Base-by-base conservation (phyloP, 768 basidiomycete genomes). In the Macrolepiota dolichaula region DNA sequence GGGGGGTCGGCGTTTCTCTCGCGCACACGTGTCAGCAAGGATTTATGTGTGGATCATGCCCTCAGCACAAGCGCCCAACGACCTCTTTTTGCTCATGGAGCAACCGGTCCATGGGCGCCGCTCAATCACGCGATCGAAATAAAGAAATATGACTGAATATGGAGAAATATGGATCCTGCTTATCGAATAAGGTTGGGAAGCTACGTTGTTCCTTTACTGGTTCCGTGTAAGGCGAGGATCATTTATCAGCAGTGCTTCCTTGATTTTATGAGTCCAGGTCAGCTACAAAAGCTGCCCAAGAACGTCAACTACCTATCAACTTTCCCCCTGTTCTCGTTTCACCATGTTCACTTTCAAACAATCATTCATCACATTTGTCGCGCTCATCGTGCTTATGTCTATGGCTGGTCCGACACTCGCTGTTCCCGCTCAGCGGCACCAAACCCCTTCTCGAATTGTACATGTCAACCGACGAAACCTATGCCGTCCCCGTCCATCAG, bases 331-430 rank as follows among this genome's bases (percentile, higher is more conserved):
- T 47, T 49, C 42, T 63, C 53, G 46, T 55, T 51, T 32, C 4
- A 13, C 57, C 35, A 67, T 70, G 67, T 58, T 57, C 51, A 37
- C 36, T 22, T 57, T 63, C 51, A 64, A 59, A 22, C 15, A 32
- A 7, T 53, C 11, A 51, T 64, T 27, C 7, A 7, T 32, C 7
- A 32, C 29, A 32, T 32, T 32, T 7, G 40, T 64, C 25, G 40
- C 66, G 22, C 59, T 66, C 29, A 58, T 71, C 27, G 50, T 59
- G 51, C 64, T 68, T 65, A 64, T 46, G 12, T 63, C 59, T 35
- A 40, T 40, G 36, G 61, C 67, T 61, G 66, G 64, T 38, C 63
- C 65, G 35, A 64, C 63, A 29, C 55, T 53, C n/a, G 60, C 67
- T 37, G 54, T 37, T 44, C 64, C 62, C 54, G 62, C 65, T 63